phyloP scores from a whole-genome alignment of 2,329 filamentous ascomycete species.

The Corniculantispora saksenae region DNA sequence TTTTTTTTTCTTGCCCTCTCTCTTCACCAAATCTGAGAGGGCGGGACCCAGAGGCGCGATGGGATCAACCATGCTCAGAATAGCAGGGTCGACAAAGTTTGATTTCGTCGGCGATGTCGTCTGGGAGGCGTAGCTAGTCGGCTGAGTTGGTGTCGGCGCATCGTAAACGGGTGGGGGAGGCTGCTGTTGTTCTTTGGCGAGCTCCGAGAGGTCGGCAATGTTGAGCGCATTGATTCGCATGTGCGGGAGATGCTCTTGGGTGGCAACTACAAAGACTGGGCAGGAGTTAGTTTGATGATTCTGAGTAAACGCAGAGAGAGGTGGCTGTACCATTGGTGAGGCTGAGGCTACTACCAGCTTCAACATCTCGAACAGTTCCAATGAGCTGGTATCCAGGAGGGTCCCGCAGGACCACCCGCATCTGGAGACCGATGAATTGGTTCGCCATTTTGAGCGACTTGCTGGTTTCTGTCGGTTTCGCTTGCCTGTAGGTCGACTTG shows the following conservation, averaged over 20 bases:
- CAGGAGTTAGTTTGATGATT: neutral
- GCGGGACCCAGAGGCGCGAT: neutral
- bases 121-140: conserved; percentile 24
- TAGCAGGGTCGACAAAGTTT: conserved; percentile 77
- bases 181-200: conserved; percentile 33
- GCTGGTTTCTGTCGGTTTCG: neutral
- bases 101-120: conserved; percentile 44
- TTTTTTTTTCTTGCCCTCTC: neutral
- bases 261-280: conserved; percentile 42
- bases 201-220: conserved; percentile 47
- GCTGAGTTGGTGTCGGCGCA: conserved; percentile 27
- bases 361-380: conserved; percentile 70
- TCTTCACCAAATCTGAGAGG: neutral
- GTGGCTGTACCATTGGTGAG: conserved; percentile 65
- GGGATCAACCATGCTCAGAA: conserved; percentile 62
- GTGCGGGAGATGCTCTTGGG: conserved; percentile 42
- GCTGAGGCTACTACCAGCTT: conserved; percentile 65
- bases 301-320: no score
- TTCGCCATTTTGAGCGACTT: conserved; percentile 46
- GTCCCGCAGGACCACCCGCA: conserved; percentile 69
- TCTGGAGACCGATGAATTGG: conserved; percentile 74
- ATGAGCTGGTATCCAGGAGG: conserved; percentile 65
- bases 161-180: conserved; percentile 30
- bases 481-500: neutral
- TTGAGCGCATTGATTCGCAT: conserved; percentile 50